Evolutionary conservation across 176 grass and related monocot genomes (phyloP).

Genomic region (Oryza nivara): DNA sequence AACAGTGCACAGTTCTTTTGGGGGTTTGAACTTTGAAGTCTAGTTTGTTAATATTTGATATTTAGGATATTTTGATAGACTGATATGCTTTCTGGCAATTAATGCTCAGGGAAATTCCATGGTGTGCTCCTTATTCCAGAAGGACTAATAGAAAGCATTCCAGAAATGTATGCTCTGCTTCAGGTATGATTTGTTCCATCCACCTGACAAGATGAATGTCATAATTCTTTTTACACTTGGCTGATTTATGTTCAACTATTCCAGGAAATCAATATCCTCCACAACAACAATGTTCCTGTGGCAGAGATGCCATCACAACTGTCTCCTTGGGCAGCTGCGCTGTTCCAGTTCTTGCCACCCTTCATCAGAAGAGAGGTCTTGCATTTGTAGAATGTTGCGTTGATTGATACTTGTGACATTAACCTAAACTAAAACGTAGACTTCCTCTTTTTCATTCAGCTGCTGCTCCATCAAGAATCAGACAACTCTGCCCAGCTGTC

Average conservation of each 20-base stretch:
- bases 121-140: conserved; percentile 79
- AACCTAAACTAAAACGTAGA: conserved; percentile 10
- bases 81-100: background rate
- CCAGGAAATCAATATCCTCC: conserved; percentile 76
- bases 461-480: conserved; percentile 74
- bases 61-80: background rate
- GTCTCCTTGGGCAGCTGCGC: conserved; percentile 71
- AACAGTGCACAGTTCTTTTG: background rate
- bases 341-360: conserved; percentile 66
- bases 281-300: conserved; percentile 61
- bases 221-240: conserved; percentile 1
- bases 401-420: conserved; percentile 5
- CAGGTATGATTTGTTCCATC: conserved; percentile 52
- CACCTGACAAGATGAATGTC: conserved; percentile 9
- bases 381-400: conserved; percentile 4
- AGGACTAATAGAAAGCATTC: conserved; percentile 76
- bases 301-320: conserved; percentile 54
- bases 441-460: conserved; percentile 41
- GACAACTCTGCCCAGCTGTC: conserved; percentile 80
- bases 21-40: background rate
- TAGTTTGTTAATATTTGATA: background rate
- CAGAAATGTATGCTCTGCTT: conserved; percentile 76
- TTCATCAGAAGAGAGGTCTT: conserved; percentile 77
- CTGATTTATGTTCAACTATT: conserved; percentile 29
- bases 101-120: conserved; percentile 66